Conservation (phyloP, 2,329 filamentous ascomycete genomes). For the Capronia americana region DNA sequence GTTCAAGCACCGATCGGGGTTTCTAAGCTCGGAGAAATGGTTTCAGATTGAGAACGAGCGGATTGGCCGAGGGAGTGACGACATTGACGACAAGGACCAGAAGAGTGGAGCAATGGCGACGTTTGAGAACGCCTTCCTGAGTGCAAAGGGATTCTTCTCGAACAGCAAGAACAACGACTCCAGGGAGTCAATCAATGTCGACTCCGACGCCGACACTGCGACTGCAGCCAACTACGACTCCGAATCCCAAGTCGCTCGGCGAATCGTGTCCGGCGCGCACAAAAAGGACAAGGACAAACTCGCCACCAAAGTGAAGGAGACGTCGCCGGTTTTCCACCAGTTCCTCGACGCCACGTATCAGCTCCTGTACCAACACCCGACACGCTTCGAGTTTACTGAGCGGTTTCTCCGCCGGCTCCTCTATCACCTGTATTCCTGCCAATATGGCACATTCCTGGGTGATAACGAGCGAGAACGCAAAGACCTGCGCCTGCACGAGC, state of each 20-base stretch:
- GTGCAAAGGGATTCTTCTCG: conserved; percentile 88
- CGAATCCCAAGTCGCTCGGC: conserved; percentile 46
- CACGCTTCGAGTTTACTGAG: conserved; percentile 94
- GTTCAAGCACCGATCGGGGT: conserved; percentile 91
- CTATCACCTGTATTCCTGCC: conserved; percentile 93
- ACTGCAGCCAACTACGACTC: conserved; percentile 59
- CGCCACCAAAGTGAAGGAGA: conserved; percentile 83
- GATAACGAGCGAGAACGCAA: conserved; percentile 90
- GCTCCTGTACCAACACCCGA: conserved; percentile 81
- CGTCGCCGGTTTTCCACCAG: conserved; percentile 96
- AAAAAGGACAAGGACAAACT: conserved; percentile 62
- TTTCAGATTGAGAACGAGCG: conserved; percentile 84
- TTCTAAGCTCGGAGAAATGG: conserved; percentile 90
- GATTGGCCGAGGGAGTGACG: conserved; percentile 60
- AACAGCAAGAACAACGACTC: conserved; percentile 65
- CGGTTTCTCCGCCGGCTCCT: conserved; percentile 85
- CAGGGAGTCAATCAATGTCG: conserved; percentile 61
- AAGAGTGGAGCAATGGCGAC: conserved; percentile 66
- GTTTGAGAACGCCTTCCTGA: conserved; percentile 82
- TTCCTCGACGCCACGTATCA: conserved; percentile 96
- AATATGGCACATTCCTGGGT: conserved; percentile 95
- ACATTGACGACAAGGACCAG: conserved; percentile 47
- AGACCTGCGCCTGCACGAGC: conserved; percentile 70
- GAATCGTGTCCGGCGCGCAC: conserved; percentile 43
- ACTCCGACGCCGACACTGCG: conserved; percentile 67